A percentile compares a stretch with the other conserved stretches of the same genome.
These are phyloP conservation scores for Trichoderma arundinaceum DNA, from an alignment of 2,329 filamentous ascomycete species.

Conservation along the genomic window DNA sequence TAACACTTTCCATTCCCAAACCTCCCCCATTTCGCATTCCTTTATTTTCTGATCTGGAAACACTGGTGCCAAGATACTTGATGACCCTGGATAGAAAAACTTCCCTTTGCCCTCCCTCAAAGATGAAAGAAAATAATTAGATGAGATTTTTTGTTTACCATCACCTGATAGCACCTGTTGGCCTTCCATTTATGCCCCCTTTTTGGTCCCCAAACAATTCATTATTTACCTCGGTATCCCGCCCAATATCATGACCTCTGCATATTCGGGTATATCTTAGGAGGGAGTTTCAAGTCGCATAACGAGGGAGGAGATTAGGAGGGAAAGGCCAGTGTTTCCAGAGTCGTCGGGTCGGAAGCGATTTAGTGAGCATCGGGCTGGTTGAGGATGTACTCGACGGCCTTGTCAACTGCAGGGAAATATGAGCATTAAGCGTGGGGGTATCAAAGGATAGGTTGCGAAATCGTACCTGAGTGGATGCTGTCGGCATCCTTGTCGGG, in stretches of 20 bases:
- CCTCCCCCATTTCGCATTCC: background rate
- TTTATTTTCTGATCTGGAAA: conserved; percentile 12
- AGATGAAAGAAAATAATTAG: conserved; percentile 9
- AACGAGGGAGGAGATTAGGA: conserved; percentile 21
- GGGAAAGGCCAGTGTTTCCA: conserved; percentile 18
- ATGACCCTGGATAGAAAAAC: conserved; percentile 5
- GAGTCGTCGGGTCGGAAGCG: conserved; percentile 23
- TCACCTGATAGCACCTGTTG: background rate
- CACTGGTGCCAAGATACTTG: background rate
- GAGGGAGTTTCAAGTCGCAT: conserved; percentile 12
- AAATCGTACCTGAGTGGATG: conserved; percentile 85
- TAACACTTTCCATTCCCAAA: background rate
- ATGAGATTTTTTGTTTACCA: conserved; percentile 3
- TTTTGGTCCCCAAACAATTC: conserved; percentile 1
- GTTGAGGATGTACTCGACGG: conserved; percentile 89
- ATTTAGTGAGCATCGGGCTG: conserved; percentile 84
- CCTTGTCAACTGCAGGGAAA: conserved; percentile 76
- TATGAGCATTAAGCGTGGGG: conserved; percentile 19
- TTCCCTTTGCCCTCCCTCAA: conserved; percentile 1
- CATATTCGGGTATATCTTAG: conserved; percentile 26
- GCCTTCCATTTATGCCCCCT: background rate
- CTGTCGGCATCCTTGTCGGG: conserved; percentile 95
- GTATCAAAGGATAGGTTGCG: no score
- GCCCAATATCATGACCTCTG: conserved; percentile 1
- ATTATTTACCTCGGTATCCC: conserved; percentile 12